Conservation (phyloP, 768 basidiomycete species). For the Tricholoma matsutake region DNA sequence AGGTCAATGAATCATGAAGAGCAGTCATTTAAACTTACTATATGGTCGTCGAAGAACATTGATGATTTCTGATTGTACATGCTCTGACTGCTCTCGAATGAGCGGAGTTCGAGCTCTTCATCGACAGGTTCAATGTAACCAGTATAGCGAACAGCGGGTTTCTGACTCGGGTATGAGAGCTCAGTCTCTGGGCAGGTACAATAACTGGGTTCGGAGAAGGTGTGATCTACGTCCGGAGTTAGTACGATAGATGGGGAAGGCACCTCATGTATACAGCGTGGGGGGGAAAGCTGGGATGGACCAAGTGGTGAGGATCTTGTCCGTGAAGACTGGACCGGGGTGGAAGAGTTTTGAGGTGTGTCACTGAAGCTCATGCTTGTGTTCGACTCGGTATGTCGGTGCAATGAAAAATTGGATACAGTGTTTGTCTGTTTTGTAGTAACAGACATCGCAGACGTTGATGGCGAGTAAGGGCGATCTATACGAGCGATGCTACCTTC, state of each 20-base stretch:
- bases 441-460: conserved; percentile 34
- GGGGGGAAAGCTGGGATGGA: conserved; percentile 10
- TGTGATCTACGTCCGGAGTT: conserved; percentile 12
- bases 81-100: conserved; percentile 40
- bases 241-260: conserved; percentile 34
- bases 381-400: conserved; percentile 20
- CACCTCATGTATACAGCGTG: conserved; percentile 55
- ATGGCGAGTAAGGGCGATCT: conserved; percentile 19
- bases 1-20: not conserved
- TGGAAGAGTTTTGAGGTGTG: not conserved
- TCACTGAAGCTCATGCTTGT: conserved; percentile 25
- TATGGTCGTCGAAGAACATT: not conserved
- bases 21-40: conserved; percentile 5
- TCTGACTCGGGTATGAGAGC: not conserved
- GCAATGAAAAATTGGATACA: conserved; percentile 19
- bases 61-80: conserved; percentile 2
- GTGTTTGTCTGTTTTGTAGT: conserved; percentile 23
- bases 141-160: conserved; percentile 39
- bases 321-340: conserved; percentile 20
- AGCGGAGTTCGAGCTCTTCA: conserved; percentile 46
- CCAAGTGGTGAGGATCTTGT: conserved; percentile 18
- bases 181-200: not conserved
- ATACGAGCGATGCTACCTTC: not conserved
- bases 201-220: conserved; percentile 5
- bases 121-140: conserved; percentile 59